Conservation (phyloP, 495 filamentous ascomycete genomes). For the Talaromyces liani region DNA sequence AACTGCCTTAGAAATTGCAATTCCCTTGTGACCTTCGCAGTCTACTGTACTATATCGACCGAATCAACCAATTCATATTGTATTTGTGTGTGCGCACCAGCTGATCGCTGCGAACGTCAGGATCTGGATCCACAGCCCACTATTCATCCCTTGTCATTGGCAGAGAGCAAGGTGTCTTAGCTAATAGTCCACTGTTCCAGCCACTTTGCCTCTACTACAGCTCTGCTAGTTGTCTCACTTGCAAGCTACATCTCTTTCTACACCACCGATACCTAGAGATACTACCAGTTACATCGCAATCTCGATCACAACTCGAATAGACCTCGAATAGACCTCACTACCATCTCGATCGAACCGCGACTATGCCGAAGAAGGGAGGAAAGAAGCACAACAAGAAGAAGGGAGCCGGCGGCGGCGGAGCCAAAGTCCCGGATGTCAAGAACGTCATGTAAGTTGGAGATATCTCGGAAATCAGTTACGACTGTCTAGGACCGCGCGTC, state of each 20-base stretch:
- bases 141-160: background rate
- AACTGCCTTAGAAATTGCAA: background rate
- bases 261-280: background rate
- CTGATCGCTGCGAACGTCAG: slow-evolving; percentile 2
- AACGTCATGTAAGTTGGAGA: slow-evolving; percentile 33
- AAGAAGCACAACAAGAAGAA: slow-evolving; percentile 32
- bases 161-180: slow-evolving; percentile 1
- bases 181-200: background rate
- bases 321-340: background rate
- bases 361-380: slow-evolving; percentile 40
- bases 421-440: slow-evolving; percentile 28
- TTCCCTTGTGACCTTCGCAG: background rate
- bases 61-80: background rate
- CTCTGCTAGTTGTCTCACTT: background rate
- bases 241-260: background rate
- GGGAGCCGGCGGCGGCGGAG: slow-evolving; percentile 23
- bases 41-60: no score
- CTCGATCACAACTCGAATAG: background rate
- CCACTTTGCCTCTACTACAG: background rate
- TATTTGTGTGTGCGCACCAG: background rate
- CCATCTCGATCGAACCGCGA: slow-evolving; percentile 7
- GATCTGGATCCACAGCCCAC: background rate
- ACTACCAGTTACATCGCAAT: background rate
- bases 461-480: background rate
- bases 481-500: background rate